Evolutionary conservation across 1,284 basidiomycete genomes (phyloP).

Genomic region (Leccinum solheimii): DNA sequence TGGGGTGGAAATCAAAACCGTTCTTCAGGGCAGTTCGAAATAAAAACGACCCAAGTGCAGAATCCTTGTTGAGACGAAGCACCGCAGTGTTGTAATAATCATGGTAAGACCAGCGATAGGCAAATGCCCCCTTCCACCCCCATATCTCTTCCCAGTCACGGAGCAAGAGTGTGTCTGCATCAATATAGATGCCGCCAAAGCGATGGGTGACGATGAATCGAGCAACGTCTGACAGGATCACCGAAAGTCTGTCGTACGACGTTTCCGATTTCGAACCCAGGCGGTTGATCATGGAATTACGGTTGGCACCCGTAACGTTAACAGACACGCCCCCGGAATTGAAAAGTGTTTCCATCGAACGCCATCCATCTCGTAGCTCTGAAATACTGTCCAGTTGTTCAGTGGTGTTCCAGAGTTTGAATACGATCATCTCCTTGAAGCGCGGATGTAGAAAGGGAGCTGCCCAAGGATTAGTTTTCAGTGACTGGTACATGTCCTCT

Average conservation of each 20-base stretch:
- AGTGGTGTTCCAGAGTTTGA: conserved; percentile 88
- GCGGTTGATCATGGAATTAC: conserved; percentile 63
- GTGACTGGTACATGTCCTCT: conserved; percentile 60
- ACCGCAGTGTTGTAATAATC: conserved; percentile 85
- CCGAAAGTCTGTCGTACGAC: conserved; percentile 75
- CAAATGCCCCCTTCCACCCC: conserved; percentile 84
- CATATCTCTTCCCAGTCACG: conserved; percentile 90
- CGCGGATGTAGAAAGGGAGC: conserved; percentile 78
- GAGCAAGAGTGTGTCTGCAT: conserved; percentile 81
- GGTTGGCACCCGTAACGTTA: conserved; percentile 41
- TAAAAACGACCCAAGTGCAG: conserved; percentile 76
- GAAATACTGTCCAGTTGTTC: conserved; percentile 79
- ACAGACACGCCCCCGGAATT: conserved; percentile 68
- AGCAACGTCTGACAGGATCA: conserved; percentile 83
- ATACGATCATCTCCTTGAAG: conserved; percentile 75
- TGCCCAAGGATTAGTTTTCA: conserved; percentile 77
- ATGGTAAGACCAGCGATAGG: conserved; percentile 80
- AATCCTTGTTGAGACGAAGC: conserved; percentile 75
- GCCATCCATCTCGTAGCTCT: conserved; percentile 76
- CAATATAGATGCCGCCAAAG: conserved; percentile 82
- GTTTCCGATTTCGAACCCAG: conserved; percentile 69
- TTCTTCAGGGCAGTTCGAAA: conserved; percentile 84
- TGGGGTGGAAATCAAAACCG: conserved; percentile 82
- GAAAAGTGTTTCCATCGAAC: conserved; percentile 61
- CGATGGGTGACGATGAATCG: conserved; percentile 82